Evolutionary conservation across 805 yeast species (phyloP).

Genomic region (Ogataea kodamae): DNA sequence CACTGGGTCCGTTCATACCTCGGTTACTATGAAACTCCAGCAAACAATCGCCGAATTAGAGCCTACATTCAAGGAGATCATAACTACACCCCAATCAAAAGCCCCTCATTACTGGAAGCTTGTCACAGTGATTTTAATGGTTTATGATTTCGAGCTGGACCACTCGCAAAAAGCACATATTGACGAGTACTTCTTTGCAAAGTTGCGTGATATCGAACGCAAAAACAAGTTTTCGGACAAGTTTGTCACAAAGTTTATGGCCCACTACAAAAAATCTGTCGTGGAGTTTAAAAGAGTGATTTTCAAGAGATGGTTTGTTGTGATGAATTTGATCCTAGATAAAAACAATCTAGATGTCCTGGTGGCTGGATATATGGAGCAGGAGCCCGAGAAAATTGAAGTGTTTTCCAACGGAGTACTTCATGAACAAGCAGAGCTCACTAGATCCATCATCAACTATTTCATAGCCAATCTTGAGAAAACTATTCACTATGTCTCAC

Average conservation of each 20-base stretch:
- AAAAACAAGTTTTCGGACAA: slow-evolving; percentile 24
- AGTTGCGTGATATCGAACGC: slow-evolving; percentile 44
- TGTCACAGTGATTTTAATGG: slow-evolving; percentile 44
- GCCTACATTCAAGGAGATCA: slow-evolving; percentile 21
- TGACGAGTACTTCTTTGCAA: slow-evolving; percentile 19
- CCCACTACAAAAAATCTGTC: slow-evolving; percentile 19
- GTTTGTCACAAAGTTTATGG: slow-evolving; percentile 26
- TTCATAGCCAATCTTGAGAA: slow-evolving; percentile 1
- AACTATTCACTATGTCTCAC: slow-evolving; percentile 10
- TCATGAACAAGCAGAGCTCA: slow-evolving; percentile 47
- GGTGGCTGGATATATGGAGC: slow-evolving; percentile 29
- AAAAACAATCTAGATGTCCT: slow-evolving; percentile 29
- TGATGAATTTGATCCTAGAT: slow-evolving; percentile 38
- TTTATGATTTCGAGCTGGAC: slow-evolving; percentile 38
- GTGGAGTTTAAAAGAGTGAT: slow-evolving; percentile 21
- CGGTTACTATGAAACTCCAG: slow-evolving; percentile 12
- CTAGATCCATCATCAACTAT: slow-evolving; percentile 21
- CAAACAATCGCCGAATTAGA: slow-evolving; percentile 16
- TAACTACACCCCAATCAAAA: slow-evolving; percentile 21
- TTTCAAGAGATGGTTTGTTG: slow-evolving; percentile 54
- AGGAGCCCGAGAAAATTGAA: slow-evolving; percentile 19
- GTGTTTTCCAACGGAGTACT: slow-evolving; percentile 38
- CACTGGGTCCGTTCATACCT: slow-evolving; percentile 30
- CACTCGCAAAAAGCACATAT: not conserved
- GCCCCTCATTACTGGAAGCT: slow-evolving; percentile 39